phyloP scores from a whole-genome alignment of 768 basidiomycete genomes.

The Trametes punicea region DNA sequence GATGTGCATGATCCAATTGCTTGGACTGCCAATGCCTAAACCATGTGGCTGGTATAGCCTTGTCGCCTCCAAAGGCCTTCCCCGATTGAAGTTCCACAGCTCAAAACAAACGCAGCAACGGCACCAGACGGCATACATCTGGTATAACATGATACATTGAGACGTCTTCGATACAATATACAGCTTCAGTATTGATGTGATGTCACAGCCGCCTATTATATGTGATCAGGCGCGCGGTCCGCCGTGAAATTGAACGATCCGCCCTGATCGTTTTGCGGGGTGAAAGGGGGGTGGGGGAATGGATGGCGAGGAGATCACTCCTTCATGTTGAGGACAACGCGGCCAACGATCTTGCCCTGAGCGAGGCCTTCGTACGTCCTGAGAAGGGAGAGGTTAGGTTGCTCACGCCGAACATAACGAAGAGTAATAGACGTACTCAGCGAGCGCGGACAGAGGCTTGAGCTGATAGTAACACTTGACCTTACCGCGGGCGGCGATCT shows the following conservation, averaged over 20 bases:
- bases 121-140: too few species aligned
- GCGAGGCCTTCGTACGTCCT: conserved; percentile 41
- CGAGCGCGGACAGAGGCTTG: conserved; percentile 49
- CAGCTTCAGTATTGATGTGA: neutral
- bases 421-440: conserved; percentile 40
- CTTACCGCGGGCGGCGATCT: conserved; percentile 67
- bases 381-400: neutral
- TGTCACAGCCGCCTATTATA: neutral
- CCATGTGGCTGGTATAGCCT: too few species aligned
- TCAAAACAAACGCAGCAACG: too few species aligned
- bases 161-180: neutral
- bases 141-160: neutral
- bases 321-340: conserved; percentile 43
- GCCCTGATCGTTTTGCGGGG: neutral
- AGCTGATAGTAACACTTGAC: conserved; percentile 57
- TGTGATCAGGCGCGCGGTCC: neutral
- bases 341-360: conserved; percentile 45
- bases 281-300: too few species aligned
- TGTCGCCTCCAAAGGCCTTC: too few species aligned
- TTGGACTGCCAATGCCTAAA: too few species aligned
- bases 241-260: neutral
- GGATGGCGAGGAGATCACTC: conserved; percentile 20
- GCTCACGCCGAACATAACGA: neutral
- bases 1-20: too few species aligned
- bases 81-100: too few species aligned